Evolutionary conservation across 495 filamentous ascomycete species (phyloP).

Genomic region (Talaromyces stipitatus): DNA sequence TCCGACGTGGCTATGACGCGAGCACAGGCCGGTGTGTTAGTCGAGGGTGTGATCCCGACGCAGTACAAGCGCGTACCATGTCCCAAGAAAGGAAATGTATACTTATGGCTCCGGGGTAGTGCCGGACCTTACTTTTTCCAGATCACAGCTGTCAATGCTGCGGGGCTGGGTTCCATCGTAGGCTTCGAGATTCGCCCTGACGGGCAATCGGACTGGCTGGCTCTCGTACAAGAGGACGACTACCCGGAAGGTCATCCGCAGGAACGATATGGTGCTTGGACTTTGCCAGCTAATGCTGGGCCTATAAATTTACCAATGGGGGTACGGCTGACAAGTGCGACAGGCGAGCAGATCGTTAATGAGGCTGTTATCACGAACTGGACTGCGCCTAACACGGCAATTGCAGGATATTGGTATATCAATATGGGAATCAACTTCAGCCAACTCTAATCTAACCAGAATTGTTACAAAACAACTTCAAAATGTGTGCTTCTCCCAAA

Average conservation of each 20-base stretch:
- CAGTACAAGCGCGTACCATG: conserved; percentile 4
- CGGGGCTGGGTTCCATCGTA: background rate
- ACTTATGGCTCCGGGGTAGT: background rate
- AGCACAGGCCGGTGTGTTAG: background rate
- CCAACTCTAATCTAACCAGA: conserved; percentile 13
- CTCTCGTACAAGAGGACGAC: conserved; percentile 1
- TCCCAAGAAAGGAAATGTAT: background rate
- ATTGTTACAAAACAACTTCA: too few relatives aligned
- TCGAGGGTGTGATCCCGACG: background rate
- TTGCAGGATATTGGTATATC: conserved; percentile 1
- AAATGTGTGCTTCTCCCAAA: too few relatives aligned
- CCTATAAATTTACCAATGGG: background rate
- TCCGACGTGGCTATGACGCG: conserved; percentile 1
- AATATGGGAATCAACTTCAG: conserved; percentile 1
- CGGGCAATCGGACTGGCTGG: background rate
- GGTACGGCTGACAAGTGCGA: background rate
- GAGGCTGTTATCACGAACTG: background rate
- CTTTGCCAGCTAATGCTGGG: background rate
- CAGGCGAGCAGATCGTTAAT: conserved; percentile 4
- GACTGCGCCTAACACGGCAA: background rate
- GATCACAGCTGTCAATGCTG: conserved; percentile 1
- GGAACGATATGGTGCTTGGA: conserved; percentile 1
- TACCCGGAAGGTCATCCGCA: conserved; percentile 4
- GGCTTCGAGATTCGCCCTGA: conserved; percentile 1
- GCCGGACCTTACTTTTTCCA: background rate